phyloP scores from a whole-genome alignment of 495 filamentous ascomycete genomes.

The Talaromyces ruber region DNA sequence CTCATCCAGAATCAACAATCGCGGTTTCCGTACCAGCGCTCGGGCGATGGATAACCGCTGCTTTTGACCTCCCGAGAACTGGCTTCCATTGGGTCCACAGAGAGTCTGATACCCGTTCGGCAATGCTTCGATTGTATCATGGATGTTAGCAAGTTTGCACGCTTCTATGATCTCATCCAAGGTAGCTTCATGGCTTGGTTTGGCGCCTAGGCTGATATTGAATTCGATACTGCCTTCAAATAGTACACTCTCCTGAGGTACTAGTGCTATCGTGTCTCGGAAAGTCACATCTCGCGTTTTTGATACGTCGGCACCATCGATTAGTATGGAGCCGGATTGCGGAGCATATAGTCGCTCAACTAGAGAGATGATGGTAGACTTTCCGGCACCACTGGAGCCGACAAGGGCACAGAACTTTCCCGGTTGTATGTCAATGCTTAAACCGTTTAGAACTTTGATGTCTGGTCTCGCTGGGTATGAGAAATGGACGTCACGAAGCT shows the following conservation, averaged over 20 bases:
- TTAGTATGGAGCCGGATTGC: background rate
- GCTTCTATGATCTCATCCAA: conserved; percentile 36
- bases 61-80: conserved; percentile 39
- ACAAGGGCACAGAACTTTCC: conserved; percentile 50
- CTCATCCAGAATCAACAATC: conserved; percentile 62
- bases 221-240: conserved; percentile 47
- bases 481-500: conserved; percentile 51
- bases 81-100: conserved; percentile 25
- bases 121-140: conserved; percentile 25
- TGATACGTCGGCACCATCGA: background rate
- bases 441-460: conserved; percentile 27
- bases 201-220: conserved; percentile 50
- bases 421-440: conserved; percentile 29
- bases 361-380: conserved; percentile 58
- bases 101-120: conserved; percentile 51
- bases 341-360: conserved; percentile 56
- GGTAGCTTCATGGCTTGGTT: conserved; percentile 42
- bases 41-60: conserved; percentile 64
- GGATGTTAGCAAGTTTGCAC: conserved; percentile 17
- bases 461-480: conserved; percentile 45
- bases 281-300: conserved; percentile 39
- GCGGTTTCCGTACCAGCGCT: conserved; percentile 73
- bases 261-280: conserved; percentile 53
- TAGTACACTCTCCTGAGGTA: conserved; percentile 46
- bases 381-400: conserved; percentile 51